A percentile compares a stretch with the other conserved stretches of the same genome.
phyloP scores from a whole-genome alignment of 257 asterid genomes.

The Rhazya stricta region DNA sequence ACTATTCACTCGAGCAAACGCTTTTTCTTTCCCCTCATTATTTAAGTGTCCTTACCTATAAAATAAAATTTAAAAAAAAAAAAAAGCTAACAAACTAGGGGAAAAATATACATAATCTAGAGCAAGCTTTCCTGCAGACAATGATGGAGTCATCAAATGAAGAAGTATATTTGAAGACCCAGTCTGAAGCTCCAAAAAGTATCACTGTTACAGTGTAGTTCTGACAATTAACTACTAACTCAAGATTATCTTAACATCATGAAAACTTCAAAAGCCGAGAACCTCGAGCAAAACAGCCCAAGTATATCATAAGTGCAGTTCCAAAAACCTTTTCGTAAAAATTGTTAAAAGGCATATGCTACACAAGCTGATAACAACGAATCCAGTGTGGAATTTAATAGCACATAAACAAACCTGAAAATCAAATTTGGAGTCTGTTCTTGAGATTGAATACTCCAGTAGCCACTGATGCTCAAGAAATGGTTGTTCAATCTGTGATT shows the following conservation, averaged over 20 bases:
- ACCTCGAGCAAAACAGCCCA: no score
- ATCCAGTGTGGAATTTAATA: not conserved
- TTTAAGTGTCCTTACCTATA: no score
- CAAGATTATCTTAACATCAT: not conserved
- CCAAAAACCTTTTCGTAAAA: not conserved
- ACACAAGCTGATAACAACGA: not conserved
- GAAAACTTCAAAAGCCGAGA: not conserved
- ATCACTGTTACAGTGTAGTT: not conserved
- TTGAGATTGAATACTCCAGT: not conserved
- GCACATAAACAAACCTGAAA: not conserved
- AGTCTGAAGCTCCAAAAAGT: not conserved
- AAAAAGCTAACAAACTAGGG: no score
- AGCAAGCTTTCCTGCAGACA: no score
- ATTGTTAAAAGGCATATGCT: not conserved
- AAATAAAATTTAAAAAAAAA: no score
- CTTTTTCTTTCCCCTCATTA: not conserved
- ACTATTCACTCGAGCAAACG: no score
- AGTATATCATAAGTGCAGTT: not conserved
- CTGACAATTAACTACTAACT: not conserved
- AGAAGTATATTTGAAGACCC: not conserved
- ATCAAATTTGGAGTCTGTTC: not conserved
- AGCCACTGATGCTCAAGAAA: not conserved
- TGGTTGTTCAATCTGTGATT: not conserved
- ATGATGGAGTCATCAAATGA: not conserved
- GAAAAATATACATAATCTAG: no score